Evolutionary conservation across 805 yeast species (phyloP).

Genomic region (Yarrowia deformans): DNA sequence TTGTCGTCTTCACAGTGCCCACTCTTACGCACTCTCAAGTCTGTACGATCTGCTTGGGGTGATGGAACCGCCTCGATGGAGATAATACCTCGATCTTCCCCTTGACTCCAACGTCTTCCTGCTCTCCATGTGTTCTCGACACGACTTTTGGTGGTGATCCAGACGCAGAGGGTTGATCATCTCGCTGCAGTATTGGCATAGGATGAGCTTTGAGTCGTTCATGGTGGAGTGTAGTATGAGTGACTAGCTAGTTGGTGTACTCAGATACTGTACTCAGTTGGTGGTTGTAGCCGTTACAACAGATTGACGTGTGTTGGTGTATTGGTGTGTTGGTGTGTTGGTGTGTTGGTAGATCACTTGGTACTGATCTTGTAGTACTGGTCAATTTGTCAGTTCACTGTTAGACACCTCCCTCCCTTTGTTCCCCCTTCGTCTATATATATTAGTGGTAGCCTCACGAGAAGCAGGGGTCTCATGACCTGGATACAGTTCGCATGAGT

Average conservation of each 20-base stretch:
- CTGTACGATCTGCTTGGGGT: background rate
- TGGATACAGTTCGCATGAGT: background rate
- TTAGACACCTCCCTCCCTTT: background rate
- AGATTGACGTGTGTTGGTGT: background rate
- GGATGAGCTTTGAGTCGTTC: conserved; percentile 25
- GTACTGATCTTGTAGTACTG: no score
- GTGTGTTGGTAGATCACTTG: background rate
- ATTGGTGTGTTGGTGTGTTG: background rate
- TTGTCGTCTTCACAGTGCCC: no score
- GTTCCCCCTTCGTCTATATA: conserved; percentile 2
- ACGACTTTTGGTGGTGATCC: conserved; percentile 20
- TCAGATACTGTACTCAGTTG: no score
- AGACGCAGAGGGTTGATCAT: conserved; percentile 12
- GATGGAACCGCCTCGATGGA: background rate
- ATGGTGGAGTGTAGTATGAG: background rate
- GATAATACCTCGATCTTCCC: conserved; percentile 2
- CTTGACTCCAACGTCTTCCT: conserved; percentile 3
- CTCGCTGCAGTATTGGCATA: conserved; percentile 9
- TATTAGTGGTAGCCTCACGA: background rate
- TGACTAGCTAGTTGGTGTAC: no score
- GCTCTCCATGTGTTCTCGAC: conserved; percentile 3
- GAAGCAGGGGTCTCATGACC: conserved; percentile 28
- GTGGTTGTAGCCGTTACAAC: no score
- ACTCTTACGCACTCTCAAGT: background rate
- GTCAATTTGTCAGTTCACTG: background rate